These are phyloP conservation scores for Sporothrix pallida DNA, from an alignment of 2,329 filamentous ascomycete species.

Conservation along the genomic window DNA sequence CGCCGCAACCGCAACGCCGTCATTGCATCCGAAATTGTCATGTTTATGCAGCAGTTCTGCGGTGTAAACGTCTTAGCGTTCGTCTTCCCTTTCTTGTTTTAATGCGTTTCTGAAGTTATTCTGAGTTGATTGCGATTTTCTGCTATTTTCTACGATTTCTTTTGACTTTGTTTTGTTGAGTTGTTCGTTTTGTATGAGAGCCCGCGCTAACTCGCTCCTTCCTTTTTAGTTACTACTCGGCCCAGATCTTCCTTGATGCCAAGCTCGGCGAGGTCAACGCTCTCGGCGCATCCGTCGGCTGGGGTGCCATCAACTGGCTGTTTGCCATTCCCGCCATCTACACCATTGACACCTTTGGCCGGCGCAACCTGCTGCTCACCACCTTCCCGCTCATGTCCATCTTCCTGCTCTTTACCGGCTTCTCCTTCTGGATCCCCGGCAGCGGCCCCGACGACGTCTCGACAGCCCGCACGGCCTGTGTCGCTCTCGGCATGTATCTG, in stretches of 20 bases:
- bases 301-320: slow-evolving; percentile 68
- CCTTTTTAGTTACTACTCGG: slow-evolving; percentile 57
- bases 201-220: neutral
- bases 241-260: slow-evolving; percentile 64
- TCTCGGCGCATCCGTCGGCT: slow-evolving; percentile 66
- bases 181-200: neutral
- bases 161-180: neutral
- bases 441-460: slow-evolving; percentile 31
- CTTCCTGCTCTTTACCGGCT: slow-evolving; percentile 55
- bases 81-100: neutral
- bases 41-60: slow-evolving; percentile 68
- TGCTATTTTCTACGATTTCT: neutral
- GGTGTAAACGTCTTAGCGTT: slow-evolving; percentile 48
- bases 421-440: slow-evolving; percentile 53
- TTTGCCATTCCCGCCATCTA: slow-evolving; percentile 68
- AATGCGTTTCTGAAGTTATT: too few relatives aligned
- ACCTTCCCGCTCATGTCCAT: slow-evolving; percentile 70
- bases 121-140: neutral
- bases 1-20: slow-evolving; percentile 67
- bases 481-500: slow-evolving; percentile 57
- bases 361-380: slow-evolving; percentile 65
- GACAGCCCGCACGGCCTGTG: slow-evolving; percentile 51
- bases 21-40: slow-evolving; percentile 65
- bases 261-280: slow-evolving; percentile 58
- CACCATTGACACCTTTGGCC: slow-evolving; percentile 72